Base-by-base conservation (phyloP, 2,329 filamentous ascomycete genomes). In the Colletotrichum costaricense region DNA sequence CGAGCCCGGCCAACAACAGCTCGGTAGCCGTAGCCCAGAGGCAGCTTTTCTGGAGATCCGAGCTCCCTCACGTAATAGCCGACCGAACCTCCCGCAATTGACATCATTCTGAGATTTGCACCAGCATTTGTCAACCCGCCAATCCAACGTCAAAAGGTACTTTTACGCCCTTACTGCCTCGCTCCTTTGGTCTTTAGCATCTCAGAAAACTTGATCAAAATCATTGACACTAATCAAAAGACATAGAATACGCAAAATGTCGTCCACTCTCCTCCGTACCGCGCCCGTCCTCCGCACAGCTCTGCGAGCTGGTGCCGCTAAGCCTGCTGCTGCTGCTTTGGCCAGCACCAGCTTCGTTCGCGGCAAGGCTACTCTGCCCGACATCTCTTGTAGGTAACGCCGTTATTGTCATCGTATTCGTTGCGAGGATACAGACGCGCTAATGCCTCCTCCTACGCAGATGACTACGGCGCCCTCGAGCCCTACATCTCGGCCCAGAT, bases 381-480 rank as follows among this genome's bases (percentile, higher is more conserved):
- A 98, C 80, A 92, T 98, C n/a, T 78, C 85, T 30, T 90, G 88
- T 89, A 80, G 79, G 86, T 63, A 59, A 58, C 30, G 12, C 77
- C 35, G 2, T 22, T n/a, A 3, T 12, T 22, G n/a, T 33, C 22
- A 16, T 28, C 26, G 55, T 30, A 2, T 9, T 33, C 3, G 24
- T 22, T 28, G 12, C 4, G 8, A 49, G 3, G 9, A 19, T 35
- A 11, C 72, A 33, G 8, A 7, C 26, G 26, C 46, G 38, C 67
- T 73, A n/a, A 69, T 42, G 24, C 19, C n/a, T 14, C 16, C 4
- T 12, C 6, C 14, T 11, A 5, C 26, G 3, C 77, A 98, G 96
- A 98, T 83, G 97, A 98, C 89, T 99, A 98, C 84, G 94, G 93
- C 82, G 97, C 95, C 65, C 95, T 99, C 79, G 97, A 99, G 87